These are phyloP conservation scores for Lactarius tabidus DNA, from an alignment of 768 basidiomycete species.

Conservation along the genomic window DNA sequence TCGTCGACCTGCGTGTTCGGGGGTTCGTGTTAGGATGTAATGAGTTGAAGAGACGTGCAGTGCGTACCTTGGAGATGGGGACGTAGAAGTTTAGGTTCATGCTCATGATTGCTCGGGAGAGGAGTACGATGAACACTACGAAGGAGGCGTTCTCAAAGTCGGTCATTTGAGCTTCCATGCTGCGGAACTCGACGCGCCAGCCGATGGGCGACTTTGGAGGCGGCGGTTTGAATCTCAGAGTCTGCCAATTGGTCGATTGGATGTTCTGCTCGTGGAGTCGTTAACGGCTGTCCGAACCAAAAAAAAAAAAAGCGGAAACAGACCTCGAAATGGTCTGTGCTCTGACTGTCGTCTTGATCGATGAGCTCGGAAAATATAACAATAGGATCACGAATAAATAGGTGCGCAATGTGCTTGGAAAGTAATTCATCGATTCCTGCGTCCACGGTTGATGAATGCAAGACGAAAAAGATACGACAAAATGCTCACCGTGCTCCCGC, in stretches of 20 bases:
- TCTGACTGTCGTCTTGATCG: slow-evolving; percentile 81
- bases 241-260: slow-evolving; percentile 99
- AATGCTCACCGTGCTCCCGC: slow-evolving; percentile 61
- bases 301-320: slow-evolving; percentile 11
- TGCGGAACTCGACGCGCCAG: slow-evolving; percentile 97
- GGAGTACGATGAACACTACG: slow-evolving; percentile 88
- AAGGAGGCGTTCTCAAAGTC: slow-evolving; percentile 99
- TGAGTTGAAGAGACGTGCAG: not conserved
- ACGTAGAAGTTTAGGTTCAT: slow-evolving; percentile 94
- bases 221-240: slow-evolving; percentile 96
- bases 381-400: slow-evolving; percentile 96
- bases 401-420: slow-evolving; percentile 87
- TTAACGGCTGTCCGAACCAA: not conserved
- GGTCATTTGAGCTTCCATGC: slow-evolving; percentile 98
- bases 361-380: slow-evolving; percentile 94
- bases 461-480: not conserved
- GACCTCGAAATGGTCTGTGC: slow-evolving; percentile 96
- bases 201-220: slow-evolving; percentile 90
- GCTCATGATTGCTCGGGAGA: slow-evolving; percentile 88
- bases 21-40: not conserved
- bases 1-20: slow-evolving; percentile 75
- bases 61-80: slow-evolving; percentile 86
- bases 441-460: not conserved
- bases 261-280: slow-evolving; percentile 60
- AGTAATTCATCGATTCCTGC: slow-evolving; percentile 82